Evolutionary conservation across 1,284 basidiomycete species (phyloP).

Genomic region (Malassezia slooffiae): DNA sequence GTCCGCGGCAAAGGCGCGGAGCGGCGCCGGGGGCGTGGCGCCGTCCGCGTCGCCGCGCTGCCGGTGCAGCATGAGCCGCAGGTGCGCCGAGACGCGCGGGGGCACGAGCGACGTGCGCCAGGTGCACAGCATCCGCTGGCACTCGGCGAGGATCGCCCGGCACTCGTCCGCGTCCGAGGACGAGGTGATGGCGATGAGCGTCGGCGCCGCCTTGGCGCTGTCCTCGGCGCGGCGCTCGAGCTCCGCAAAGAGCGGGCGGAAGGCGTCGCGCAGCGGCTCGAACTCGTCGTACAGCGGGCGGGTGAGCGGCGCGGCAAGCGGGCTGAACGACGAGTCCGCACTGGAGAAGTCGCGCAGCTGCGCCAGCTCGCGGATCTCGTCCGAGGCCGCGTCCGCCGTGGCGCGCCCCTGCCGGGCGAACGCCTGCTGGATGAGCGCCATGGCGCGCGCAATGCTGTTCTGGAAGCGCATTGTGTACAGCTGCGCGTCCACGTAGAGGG

Average conservation of each 20-base stretch:
- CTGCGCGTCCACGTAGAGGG: constrained; percentile 29
- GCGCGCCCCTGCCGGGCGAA: neutral
- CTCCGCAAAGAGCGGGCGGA: neutral
- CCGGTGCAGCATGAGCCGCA: too few relatives aligned
- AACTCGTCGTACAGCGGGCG: constrained; percentile 1
- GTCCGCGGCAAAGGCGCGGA: too few relatives aligned
- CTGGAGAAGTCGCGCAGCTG: constrained; percentile 3
- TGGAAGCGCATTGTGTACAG: constrained; percentile 31
- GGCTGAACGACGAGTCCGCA: neutral
- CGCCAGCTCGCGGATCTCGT: constrained; percentile 1
- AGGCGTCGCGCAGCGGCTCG: neutral
- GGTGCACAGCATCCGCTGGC: neutral
- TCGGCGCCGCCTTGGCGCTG: neutral
- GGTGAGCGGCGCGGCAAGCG: neutral
- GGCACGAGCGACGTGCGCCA: constrained; percentile 1
- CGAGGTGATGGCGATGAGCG: neutral
- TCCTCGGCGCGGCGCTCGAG: neutral
- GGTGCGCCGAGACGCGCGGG: too few relatives aligned
- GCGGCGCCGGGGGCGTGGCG: too few relatives aligned
- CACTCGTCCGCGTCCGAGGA: neutral
- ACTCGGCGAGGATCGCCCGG: neutral
- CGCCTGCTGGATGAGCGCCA: neutral
- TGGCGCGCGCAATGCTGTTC: constrained; percentile 5
- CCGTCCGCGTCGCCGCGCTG: too few relatives aligned
- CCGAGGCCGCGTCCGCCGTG: neutral